Percentiles rank a stretch among this genome's conserved stretches.
These are phyloP conservation scores for Leishmania turanica DNA, from an alignment of 208 protist species.

Conservation along the genomic window DNA sequence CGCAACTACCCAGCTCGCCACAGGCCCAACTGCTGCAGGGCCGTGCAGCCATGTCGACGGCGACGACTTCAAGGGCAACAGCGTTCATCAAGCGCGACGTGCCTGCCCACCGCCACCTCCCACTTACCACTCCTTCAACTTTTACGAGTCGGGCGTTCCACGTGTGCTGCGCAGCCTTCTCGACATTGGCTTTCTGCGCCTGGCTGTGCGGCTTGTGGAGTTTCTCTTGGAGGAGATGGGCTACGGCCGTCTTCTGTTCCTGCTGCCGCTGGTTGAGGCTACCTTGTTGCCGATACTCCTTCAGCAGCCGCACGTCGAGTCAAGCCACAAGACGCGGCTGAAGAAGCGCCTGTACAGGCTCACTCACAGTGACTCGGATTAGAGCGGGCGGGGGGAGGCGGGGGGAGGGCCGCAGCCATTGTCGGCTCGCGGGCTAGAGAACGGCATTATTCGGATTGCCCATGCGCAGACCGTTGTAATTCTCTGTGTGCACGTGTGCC, in stretches of 20 bases:
- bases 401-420: no score
- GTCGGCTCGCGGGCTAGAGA: neutral
- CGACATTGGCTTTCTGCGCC: slow-evolving; percentile 61
- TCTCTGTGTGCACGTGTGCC: neutral
- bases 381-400: neutral
- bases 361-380: slow-evolving; percentile 88
- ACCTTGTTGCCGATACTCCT: slow-evolving; percentile 56
- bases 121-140: slow-evolving; percentile 42
- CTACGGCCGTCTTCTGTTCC: slow-evolving; percentile 46
- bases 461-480: neutral
- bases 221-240: slow-evolving; percentile 86
- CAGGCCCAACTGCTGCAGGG: neutral
- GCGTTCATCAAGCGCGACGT: neutral
- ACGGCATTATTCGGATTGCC: neutral
- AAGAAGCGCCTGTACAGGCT: slow-evolving; percentile 53
- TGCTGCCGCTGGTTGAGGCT: slow-evolving; percentile 46
- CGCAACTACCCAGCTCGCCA: neutral
- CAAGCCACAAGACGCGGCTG: slow-evolving; percentile 62
- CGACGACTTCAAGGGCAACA: neutral
- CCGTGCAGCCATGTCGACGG: neutral
- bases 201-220: slow-evolving; percentile 74
- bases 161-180: slow-evolving; percentile 71
- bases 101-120: neutral
- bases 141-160: slow-evolving; percentile 56
- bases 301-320: slow-evolving; percentile 41